Evolutionary conservation across 495 filamentous ascomycete species (phyloP).

Genomic region (Pseudomonodictys pantanalensis): DNA sequence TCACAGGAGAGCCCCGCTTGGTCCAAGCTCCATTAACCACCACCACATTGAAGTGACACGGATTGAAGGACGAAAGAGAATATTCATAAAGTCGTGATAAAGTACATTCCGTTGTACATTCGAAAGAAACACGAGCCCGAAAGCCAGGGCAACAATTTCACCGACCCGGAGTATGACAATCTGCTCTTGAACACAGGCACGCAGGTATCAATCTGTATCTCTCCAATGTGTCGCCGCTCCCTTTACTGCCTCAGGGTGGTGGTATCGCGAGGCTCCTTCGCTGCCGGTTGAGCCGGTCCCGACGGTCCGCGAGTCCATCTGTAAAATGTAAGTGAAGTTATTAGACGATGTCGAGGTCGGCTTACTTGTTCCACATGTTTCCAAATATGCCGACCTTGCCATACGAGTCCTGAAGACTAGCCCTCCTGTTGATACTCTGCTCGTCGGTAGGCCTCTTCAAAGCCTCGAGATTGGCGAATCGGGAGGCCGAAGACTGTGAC

Average conservation of each 20-base stretch:
- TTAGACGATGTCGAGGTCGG: neutral
- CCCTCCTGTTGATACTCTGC: constrained; percentile 4
- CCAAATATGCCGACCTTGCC: constrained; percentile 23
- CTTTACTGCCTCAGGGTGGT: constrained; percentile 23
- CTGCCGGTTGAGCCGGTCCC: neutral
- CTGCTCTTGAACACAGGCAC: too few relatives aligned
- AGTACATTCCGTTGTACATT: neutral
- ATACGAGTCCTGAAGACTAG: constrained; percentile 17
- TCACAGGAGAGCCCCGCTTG: neutral
- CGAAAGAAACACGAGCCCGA: too few relatives aligned
- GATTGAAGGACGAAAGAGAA: too few relatives aligned
- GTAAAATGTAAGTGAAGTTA: constrained; percentile 42
- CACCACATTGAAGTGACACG: too few relatives aligned
- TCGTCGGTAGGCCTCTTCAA: constrained; percentile 21
- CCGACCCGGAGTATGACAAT: too few relatives aligned
- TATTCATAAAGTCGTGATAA: too few relatives aligned
- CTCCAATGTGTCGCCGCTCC: too few relatives aligned
- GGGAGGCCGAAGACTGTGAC: constrained; percentile 18
- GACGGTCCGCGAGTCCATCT: constrained; percentile 25
- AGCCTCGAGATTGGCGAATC: constrained; percentile 25
- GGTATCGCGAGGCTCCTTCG: constrained; percentile 18
- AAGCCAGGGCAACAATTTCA: neutral
- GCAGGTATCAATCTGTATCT: constrained; percentile 8
- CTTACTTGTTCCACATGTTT: constrained; percentile 29
- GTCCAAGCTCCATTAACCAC: neutral